Base-by-base conservation (phyloP, 495 filamentous ascomycete species). In the Geoglossum glabrum region DNA sequence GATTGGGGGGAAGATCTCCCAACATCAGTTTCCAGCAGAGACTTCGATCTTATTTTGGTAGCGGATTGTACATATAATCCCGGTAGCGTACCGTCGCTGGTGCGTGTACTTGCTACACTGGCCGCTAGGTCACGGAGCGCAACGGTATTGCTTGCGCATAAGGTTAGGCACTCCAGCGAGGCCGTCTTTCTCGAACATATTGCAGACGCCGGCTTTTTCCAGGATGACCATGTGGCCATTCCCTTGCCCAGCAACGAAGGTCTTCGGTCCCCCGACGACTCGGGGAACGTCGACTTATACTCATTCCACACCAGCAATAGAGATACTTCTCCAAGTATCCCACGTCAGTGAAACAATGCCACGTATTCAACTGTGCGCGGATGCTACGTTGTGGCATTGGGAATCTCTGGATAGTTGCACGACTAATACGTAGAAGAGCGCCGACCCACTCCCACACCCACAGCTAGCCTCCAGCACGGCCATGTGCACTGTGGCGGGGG, bases 21-120 rank as follows among this genome's bases (percentile, higher is more conserved):
- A 1, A 0, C 27, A 2, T 30, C 57, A 13, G 28, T 47, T 21
- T 68, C 77, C 8, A 69, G 69, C 1, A 31, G 66, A 17, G 61
- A 70, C 19, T 69, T 72, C 4, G 84, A 94, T 66, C 63, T 97
- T 33, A 73, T 96, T 25, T 67, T 94, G 5, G 74, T 94, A 1
- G 86, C 88, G 19, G 92, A 98, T 65, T 96, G 92, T 72, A 98
- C 89, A 11, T 98, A 98, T 71, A 98, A 97, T 66, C 74, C 79
- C 33, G 87, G 92, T 66, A 86, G 81, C 47, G 71, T 88, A 36
- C 84, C 84, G 17, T 75, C 80, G 10, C 72, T 98, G 34, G 86
- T 96, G 3, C 70, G 72, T 36, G 86, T 85, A 0, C 71, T 98
- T 15, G 66, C 69, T 21, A 71, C 71, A 8, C 64, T 95, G 45